Percentiles rank a stretch among this genome's conserved stretches.
These are phyloP conservation scores for Omphalotus guepiniiformis DNA, from an alignment of 768 basidiomycete species.

Conservation along the genomic window DNA sequence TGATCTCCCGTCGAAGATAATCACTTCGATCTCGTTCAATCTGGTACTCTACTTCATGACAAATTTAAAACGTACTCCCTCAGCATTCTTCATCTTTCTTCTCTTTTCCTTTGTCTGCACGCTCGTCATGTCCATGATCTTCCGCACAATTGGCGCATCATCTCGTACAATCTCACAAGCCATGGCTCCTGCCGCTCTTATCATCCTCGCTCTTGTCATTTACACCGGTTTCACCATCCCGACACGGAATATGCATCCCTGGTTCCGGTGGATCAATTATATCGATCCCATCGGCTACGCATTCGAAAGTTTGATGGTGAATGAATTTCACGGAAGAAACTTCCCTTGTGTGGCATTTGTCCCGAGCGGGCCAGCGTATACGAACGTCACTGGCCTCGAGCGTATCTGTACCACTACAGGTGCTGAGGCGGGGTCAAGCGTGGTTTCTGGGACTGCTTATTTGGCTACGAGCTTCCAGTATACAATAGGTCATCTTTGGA, in stretches of 20 bases:
- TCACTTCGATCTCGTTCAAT: conserved; percentile 23
- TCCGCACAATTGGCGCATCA: conserved; percentile 27
- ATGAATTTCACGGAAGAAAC: conserved; percentile 41
- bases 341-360: conserved; percentile 31
- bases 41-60: conserved; percentile 39
- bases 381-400: conserved; percentile 26
- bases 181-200: conserved; percentile 24
- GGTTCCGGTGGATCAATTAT: conserved; percentile 31
- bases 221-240: conserved; percentile 39
- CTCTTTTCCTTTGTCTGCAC: conserved; percentile 29
- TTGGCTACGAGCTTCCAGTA: conserved; percentile 27
- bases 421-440: conserved; percentile 31
- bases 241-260: conserved; percentile 22
- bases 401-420: conserved; percentile 42
- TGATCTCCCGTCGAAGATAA: conserved; percentile 29
- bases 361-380: conserved; percentile 30
- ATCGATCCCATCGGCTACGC: conserved; percentile 37
- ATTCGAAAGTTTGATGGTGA: conserved; percentile 41
- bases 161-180: conserved; percentile 31
- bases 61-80: conserved; percentile 32
- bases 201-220: conserved; percentile 34
- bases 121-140: conserved; percentile 29
- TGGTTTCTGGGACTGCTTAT: conserved; percentile 41
- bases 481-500: conserved; percentile 26
- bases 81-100: conserved; percentile 36